These are phyloP conservation scores for barrel medic (Medicago truncatula) DNA, from an alignment of 306 rosid species.

Conservation along the genomic window DNA sequence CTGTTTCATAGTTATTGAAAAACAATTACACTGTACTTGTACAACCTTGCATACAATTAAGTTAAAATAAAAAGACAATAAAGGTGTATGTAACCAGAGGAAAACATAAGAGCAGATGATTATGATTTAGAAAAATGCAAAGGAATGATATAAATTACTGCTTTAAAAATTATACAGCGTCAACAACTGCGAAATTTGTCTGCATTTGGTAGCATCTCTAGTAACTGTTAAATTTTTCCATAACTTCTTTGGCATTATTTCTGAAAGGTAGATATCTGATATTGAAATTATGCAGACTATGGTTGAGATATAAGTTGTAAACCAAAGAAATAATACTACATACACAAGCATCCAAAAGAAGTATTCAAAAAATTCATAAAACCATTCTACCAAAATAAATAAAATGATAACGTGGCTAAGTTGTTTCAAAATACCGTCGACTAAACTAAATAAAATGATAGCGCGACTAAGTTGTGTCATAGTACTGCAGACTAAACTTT, in stretches of 20 bases:
- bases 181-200: neutral
- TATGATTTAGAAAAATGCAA: neutral
- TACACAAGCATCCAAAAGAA: constrained; percentile 23
- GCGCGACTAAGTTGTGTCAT: too few species aligned
- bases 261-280: neutral
- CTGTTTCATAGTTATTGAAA: neutral
- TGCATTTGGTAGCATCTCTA: neutral
- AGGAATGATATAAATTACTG: neutral
- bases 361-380: constrained; percentile 18
- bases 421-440: neutral
- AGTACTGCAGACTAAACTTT: too few species aligned
- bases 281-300: neutral
- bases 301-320: constrained; percentile 12
- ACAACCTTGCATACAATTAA: neutral
- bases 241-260: constrained; percentile 6
- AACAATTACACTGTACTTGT: neutral
- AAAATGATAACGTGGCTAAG: neutral
- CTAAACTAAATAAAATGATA: neutral
- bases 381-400: neutral
- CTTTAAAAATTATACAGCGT: too few species aligned
- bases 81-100: neutral
- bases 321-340: constrained; percentile 4
- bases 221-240: neutral
- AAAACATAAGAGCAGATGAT: neutral
- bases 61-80: neutral